These are phyloP conservation scores for Mycena albidolilacea DNA, from an alignment of 768 basidiomycete species.

Conservation along the genomic window DNA sequence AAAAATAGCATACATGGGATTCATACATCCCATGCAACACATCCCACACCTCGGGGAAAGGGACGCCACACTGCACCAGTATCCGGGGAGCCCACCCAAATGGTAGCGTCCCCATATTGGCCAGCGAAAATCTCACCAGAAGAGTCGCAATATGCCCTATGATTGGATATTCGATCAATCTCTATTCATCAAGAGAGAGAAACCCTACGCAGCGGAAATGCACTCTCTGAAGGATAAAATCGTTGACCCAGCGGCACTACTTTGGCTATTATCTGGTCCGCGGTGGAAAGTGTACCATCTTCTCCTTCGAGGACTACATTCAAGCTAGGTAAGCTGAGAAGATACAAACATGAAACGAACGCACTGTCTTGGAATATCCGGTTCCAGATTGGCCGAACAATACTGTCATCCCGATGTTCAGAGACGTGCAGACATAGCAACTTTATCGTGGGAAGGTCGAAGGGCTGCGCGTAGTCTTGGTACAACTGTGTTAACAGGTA, in stretches of 20 bases:
- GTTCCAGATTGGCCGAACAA: constrained; percentile 91
- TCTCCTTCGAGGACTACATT: constrained; percentile 69
- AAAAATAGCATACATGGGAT: constrained; percentile 74
- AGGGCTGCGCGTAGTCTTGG: constrained; percentile 88
- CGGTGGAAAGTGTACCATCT: constrained; percentile 64
- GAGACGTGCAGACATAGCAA: constrained; percentile 94
- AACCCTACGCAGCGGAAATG: constrained; percentile 87
- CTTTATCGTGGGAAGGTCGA: constrained; percentile 87
- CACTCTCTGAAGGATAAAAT: constrained; percentile 92
- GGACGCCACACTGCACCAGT: constrained; percentile 86
- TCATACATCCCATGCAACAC: constrained; percentile 90
- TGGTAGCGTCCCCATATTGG: constrained; percentile 69
- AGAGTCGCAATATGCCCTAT: constrained; percentile 83
- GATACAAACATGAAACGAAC: constrained; percentile 8
- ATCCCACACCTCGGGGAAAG: constrained; percentile 88
- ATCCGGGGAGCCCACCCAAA: constrained; percentile 89
- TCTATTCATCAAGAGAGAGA: neutral
- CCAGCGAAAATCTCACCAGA: constrained; percentile 81
- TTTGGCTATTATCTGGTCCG: constrained; percentile 75
- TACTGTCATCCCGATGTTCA: constrained; percentile 88
- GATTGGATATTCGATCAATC: constrained; percentile 15
- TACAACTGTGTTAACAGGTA: constrained; percentile 72
- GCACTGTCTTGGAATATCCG: constrained; percentile 87
- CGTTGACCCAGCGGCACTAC: constrained; percentile 84
- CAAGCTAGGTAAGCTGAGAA: constrained; percentile 9